Evolutionary conservation across 2,329 filamentous ascomycete genomes (phyloP).

Genomic region (Zymoseptoria pseudotritici): DNA sequence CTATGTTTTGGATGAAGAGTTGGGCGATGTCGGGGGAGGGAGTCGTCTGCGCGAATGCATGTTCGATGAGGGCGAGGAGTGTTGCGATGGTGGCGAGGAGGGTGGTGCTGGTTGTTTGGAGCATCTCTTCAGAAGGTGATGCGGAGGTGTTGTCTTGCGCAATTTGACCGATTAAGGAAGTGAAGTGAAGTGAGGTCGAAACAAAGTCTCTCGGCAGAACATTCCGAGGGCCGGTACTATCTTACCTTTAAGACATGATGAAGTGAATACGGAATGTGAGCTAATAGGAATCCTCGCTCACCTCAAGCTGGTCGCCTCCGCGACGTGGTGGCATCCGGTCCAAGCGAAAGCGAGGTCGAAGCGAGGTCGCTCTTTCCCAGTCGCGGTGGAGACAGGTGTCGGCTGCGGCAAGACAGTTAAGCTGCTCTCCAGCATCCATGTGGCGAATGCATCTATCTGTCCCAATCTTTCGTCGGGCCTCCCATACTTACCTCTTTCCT

Average conservation of each 20-base stretch:
- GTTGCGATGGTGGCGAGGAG: neutral
- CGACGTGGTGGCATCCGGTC: neutral
- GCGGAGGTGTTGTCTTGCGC: too few relatives aligned
- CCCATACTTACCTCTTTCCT: too few relatives aligned
- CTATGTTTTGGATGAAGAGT: conserved; percentile 21
- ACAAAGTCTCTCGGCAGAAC: neutral
- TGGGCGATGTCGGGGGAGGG: conserved; percentile 3
- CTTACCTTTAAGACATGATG: neutral
- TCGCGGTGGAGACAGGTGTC: neutral
- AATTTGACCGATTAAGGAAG: neutral
- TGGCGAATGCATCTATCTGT: too few relatives aligned
- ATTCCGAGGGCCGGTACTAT: too few relatives aligned
- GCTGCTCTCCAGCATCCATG: too few relatives aligned
- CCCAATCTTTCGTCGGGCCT: too few relatives aligned
- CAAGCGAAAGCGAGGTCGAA: neutral
- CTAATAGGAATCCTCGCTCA: too few relatives aligned
- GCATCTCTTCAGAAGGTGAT: too few relatives aligned
- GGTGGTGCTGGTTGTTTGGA: neutral
- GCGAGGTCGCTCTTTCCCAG: neutral
- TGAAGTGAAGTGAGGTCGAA: neutral
- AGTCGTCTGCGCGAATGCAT: neutral
- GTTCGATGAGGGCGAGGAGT: neutral
- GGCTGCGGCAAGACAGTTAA: neutral
- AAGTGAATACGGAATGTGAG: neutral
- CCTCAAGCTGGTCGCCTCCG: too few relatives aligned